Conservation (phyloP, 768 basidiomycete genomes). For the Lentinus tigrinus region DNA sequence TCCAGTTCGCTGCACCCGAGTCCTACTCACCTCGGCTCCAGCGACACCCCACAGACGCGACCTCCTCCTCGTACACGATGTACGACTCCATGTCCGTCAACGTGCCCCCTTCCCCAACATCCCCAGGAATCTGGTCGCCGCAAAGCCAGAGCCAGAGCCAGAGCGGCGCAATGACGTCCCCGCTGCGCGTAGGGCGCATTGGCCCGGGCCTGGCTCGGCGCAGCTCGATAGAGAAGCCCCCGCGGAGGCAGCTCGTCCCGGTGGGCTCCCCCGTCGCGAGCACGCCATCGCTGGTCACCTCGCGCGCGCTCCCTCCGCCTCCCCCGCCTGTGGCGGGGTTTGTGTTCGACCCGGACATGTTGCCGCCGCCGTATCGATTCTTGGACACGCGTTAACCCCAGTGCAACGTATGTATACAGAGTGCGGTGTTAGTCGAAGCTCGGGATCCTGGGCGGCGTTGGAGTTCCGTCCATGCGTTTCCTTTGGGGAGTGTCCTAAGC, state of each 20-base stretch:
- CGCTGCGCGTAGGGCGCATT: neutral
- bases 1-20: neutral
- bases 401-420: too few species aligned
- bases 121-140: neutral
- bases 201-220: neutral
- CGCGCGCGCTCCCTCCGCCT: neutral
- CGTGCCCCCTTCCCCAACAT: neutral
- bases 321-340: neutral
- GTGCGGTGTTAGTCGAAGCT: too few species aligned
- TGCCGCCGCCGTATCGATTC: constrained; percentile 9
- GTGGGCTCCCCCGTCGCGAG: constrained; percentile 7
- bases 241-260: neutral
- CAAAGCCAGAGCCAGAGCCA: neutral
- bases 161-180: neutral
- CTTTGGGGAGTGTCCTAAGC: too few species aligned
- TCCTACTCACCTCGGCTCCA: neutral
- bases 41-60: neutral
- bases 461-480: too few species aligned
- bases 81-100: neutral
- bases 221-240: neutral
- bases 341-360: neutral
- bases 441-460: too few species aligned
- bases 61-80: neutral
- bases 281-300: neutral
- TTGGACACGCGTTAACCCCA: constrained; percentile 8